Conservation (phyloP, 208 protist genomes). For the Plasmodiophora brassicae region DNA sequence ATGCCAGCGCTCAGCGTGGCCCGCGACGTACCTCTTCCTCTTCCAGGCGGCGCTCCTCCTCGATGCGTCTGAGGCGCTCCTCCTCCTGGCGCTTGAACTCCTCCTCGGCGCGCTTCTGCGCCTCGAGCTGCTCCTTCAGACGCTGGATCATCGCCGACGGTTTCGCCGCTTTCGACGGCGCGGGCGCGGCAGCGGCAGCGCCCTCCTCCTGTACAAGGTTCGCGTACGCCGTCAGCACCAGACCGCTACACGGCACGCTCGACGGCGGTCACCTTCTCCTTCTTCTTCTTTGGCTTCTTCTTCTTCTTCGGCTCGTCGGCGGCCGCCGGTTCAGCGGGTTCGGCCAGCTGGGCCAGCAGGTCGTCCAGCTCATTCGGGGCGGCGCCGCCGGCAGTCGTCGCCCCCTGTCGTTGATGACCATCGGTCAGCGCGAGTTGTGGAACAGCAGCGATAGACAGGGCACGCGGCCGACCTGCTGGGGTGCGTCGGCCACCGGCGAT, state of each 20-base stretch:
- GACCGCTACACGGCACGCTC: not conserved
- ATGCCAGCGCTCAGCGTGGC: not conserved
- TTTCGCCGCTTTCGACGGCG: not conserved
- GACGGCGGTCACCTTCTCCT: not conserved
- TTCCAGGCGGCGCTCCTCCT: constrained; percentile 24
- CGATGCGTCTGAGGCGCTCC: not conserved
- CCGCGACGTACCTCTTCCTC: constrained; percentile 18
- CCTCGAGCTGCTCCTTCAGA: constrained; percentile 67
- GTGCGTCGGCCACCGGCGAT: not conserved
- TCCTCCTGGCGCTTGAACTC: constrained; percentile 23
- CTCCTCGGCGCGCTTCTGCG: constrained; percentile 56
- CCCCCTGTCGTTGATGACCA: not conserved
- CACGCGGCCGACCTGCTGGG: not conserved
- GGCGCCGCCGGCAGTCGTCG: not conserved
- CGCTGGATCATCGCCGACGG: constrained; percentile 60
- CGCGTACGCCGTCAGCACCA: not conserved
- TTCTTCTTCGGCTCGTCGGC: constrained; percentile 13
- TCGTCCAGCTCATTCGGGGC: not conserved
- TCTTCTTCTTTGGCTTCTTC: constrained; percentile 56
- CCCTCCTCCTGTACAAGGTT: not conserved
- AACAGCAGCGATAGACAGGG: not conserved
- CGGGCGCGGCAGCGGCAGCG: not conserved
- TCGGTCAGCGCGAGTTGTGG: not conserved
- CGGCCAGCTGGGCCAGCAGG: constrained; percentile 15
- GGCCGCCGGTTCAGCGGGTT: not conserved